phyloP scores from a whole-genome alignment of 2,329 filamentous ascomycete species.

The Nothophoma quercina region DNA sequence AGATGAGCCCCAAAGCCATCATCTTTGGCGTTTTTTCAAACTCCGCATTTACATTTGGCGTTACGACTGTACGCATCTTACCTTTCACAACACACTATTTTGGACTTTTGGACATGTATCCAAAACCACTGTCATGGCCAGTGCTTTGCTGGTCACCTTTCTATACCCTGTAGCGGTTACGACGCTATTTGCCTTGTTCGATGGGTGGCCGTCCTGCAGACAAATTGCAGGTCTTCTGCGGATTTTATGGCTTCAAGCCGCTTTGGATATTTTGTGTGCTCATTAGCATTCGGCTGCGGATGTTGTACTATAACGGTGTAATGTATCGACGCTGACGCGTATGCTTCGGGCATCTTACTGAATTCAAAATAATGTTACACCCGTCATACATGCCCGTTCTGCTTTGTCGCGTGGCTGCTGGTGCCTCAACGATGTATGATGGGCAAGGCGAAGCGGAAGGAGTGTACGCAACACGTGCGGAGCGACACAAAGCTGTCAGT shows the following conservation, averaged over 20 bases:
- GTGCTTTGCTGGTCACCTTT: slow-evolving; percentile 16
- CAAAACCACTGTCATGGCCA: slow-evolving; percentile 19
- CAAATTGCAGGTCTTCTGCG: neutral
- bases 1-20: neutral
- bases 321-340: slow-evolving; percentile 31
- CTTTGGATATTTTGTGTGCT: slow-evolving; percentile 25
- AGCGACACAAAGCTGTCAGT: neutral
- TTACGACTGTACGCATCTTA: slow-evolving; percentile 30
- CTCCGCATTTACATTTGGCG: slow-evolving; percentile 26
- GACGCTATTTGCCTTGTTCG: slow-evolving; percentile 16
- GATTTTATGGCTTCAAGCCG: slow-evolving; percentile 16
- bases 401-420: slow-evolving; percentile 17
- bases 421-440: neutral
- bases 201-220: slow-evolving; percentile 7
- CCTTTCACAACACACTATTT: slow-evolving; percentile 24
- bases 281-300: slow-evolving; percentile 17
- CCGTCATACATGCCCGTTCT: slow-evolving; percentile 13
- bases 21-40: slow-evolving; percentile 17
- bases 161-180: slow-evolving; percentile 27
- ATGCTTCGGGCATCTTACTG: neutral
- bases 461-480: slow-evolving; percentile 1
- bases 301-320: slow-evolving; percentile 38
- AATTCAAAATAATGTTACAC: neutral
- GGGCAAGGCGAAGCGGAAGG: neutral
- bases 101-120: slow-evolving; percentile 17